These are phyloP conservation scores for Lipomyces starkeyi DNA, from an alignment of 805 yeast species.

Conservation along the genomic window DNA sequence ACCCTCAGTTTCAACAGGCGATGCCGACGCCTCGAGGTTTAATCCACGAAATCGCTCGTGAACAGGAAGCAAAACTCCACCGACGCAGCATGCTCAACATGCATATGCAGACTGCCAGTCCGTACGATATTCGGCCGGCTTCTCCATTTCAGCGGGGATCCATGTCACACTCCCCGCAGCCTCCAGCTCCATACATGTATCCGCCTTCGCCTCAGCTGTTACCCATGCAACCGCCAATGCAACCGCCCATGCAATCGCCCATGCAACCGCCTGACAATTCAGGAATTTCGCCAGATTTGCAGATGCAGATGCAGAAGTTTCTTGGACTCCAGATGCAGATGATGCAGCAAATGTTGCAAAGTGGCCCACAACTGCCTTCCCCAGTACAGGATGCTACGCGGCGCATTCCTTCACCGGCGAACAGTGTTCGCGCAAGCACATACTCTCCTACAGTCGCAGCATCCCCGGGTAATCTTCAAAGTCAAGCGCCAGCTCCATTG, in stretches of 20 bases:
- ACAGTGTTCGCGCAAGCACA: constrained; percentile 6
- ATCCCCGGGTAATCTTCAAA: background rate
- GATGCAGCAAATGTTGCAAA: constrained; percentile 35
- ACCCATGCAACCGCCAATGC: constrained; percentile 12
- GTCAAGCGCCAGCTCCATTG: background rate
- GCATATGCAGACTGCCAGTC: constrained; percentile 29
- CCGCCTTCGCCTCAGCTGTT: background rate
- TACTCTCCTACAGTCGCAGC: constrained; percentile 1
- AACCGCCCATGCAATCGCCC: constrained; percentile 8
- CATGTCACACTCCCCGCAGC: background rate
- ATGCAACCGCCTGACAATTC: background rate
- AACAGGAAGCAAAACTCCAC: constrained; percentile 47
- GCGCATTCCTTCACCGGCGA: constrained; percentile 2
- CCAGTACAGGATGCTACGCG: background rate
- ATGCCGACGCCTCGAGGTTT: constrained; percentile 45
- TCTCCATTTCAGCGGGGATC: constrained; percentile 3
- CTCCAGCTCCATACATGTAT: constrained; percentile 4
- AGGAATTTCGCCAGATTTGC: constrained; percentile 24
- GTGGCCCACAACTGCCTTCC: background rate
- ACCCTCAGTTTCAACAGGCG: background rate
- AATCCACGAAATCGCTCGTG: constrained; percentile 50
- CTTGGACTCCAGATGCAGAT: constrained; percentile 34
- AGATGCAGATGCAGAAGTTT: constrained; percentile 31
- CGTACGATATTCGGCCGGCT: constrained; percentile 49
- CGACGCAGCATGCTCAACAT: constrained; percentile 38